Conservation (phyloP, 306 rosid genomes). For the Adenanthera pavonina region DNA sequence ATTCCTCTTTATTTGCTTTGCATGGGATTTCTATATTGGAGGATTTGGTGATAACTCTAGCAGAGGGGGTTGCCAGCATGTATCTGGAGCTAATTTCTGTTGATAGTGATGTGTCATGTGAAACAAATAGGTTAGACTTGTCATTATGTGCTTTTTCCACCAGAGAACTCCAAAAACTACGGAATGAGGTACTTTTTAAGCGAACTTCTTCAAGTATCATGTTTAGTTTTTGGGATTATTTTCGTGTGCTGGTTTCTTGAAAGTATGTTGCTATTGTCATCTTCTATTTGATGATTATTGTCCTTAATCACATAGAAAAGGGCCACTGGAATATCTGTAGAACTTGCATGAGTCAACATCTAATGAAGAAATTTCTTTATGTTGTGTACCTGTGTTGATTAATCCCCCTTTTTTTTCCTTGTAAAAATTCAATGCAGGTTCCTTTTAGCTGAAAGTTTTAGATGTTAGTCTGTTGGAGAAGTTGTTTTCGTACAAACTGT, state of each 20-base stretch:
- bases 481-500: background rate
- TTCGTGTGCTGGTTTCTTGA: background rate
- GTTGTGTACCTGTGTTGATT: constrained; percentile 21
- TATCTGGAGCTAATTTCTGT: constrained; percentile 92
- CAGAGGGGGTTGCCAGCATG: constrained; percentile 83
- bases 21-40: constrained; percentile 88
- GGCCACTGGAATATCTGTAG: background rate
- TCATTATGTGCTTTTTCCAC: constrained; percentile 82
- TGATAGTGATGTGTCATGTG: constrained; percentile 75
- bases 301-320: background rate
- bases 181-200: constrained; percentile 73
- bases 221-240: constrained; percentile 21
- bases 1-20: constrained; percentile 56
- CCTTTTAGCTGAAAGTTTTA: constrained; percentile 14
- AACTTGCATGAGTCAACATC: background rate
- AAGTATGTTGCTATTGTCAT: background rate
- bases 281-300: background rate
- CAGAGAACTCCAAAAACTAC: constrained; percentile 86
- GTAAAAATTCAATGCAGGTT: constrained; percentile 19
- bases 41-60: constrained; percentile 83
- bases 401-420: background rate
- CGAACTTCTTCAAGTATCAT: constrained; percentile 20
- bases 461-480: constrained; percentile 23
- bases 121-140: constrained; percentile 62
- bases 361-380: background rate